Evolutionary conservation across 2,329 filamentous ascomycete species (phyloP).

Genomic region (Pseudophaeomoniella oleicola): DNA sequence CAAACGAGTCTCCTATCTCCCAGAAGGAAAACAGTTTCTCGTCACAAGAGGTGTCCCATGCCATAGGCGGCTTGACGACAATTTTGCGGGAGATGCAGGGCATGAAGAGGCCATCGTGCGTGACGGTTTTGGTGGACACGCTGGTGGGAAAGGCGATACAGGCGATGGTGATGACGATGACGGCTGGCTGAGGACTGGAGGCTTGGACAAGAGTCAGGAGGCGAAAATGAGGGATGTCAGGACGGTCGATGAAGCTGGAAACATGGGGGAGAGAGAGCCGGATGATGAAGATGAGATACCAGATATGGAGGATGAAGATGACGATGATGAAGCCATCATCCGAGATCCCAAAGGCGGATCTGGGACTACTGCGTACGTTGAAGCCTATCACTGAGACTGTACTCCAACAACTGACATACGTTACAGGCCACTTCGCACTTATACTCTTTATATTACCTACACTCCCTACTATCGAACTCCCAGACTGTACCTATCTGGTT

Average conservation of each 20-base stretch:
- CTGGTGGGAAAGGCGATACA: slow-evolving; percentile 28
- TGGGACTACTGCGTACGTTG: slow-evolving; percentile 37
- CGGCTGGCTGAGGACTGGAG: slow-evolving; percentile 83
- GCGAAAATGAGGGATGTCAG: slow-evolving; percentile 66
- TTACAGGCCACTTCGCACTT: slow-evolving; percentile 68
- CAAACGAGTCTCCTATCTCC: slow-evolving; percentile 68
- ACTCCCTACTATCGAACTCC: slow-evolving; percentile 93
- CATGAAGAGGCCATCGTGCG: slow-evolving; percentile 75
- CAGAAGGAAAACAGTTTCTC: slow-evolving; percentile 83
- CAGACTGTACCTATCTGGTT: slow-evolving; percentile 86
- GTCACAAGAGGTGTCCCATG: slow-evolving; percentile 92
- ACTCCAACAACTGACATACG: neutral
- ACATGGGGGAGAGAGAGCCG: slow-evolving; percentile 59
- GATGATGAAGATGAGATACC: slow-evolving; percentile 70
- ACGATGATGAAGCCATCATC: slow-evolving; percentile 91
- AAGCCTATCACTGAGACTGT: slow-evolving; percentile 3
- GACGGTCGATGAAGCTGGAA: slow-evolving; percentile 79
- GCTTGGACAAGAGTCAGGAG: slow-evolving; percentile 53
- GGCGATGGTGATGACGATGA: slow-evolving; percentile 54
- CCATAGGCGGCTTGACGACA: slow-evolving; percentile 76
- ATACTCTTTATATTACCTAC: slow-evolving; percentile 97
- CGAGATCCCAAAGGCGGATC: slow-evolving; percentile 48
- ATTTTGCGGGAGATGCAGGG: slow-evolving; percentile 79
- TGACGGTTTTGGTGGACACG: slow-evolving; percentile 50
- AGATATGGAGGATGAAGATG: slow-evolving; percentile 95